Percentiles rank a stretch among this genome's conserved stretches.
Evolutionary conservation across 2,329 filamentous ascomycete species (phyloP).

Genomic region (Zasmidium citrigriseum): DNA sequence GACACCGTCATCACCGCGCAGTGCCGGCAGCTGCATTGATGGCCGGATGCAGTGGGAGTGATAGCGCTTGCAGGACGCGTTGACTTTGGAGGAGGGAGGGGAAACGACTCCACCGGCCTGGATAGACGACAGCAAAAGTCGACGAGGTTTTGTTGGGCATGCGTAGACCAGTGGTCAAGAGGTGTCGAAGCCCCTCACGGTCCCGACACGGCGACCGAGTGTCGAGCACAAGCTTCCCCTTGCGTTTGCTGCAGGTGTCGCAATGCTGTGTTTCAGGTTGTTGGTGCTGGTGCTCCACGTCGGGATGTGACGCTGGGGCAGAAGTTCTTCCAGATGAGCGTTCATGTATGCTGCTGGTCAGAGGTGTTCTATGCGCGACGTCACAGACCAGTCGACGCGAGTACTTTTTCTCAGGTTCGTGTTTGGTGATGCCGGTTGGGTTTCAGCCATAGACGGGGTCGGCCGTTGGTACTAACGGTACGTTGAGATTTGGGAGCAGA

Average conservation of each 20-base stretch:
- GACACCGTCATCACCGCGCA: not conserved
- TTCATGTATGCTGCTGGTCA: not conserved
- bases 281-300: not conserved
- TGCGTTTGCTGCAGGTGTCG: not conserved
- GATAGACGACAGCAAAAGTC: not conserved
- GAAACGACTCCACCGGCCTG: not conserved
- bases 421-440: no score
- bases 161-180: not conserved
- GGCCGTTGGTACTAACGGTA: not conserved
- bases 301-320: not conserved
- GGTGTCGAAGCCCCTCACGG: not conserved
- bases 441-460: not conserved
- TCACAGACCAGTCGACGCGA: no score
- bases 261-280: constrained; percentile 1
- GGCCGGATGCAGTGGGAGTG: not conserved
- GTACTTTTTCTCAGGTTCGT: no score
- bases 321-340: not conserved
- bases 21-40: no score
- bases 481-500: not conserved
- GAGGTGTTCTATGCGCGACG: not conserved
- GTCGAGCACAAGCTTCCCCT: not conserved
- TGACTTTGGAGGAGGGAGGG: not conserved
- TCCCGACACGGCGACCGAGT: not conserved
- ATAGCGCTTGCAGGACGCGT: not conserved
- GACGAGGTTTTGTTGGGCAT: not conserved